Evolutionary conservation across 805 yeast genomes (phyloP).

Genomic region (Kregervanrija pseudodelftensis): DNA sequence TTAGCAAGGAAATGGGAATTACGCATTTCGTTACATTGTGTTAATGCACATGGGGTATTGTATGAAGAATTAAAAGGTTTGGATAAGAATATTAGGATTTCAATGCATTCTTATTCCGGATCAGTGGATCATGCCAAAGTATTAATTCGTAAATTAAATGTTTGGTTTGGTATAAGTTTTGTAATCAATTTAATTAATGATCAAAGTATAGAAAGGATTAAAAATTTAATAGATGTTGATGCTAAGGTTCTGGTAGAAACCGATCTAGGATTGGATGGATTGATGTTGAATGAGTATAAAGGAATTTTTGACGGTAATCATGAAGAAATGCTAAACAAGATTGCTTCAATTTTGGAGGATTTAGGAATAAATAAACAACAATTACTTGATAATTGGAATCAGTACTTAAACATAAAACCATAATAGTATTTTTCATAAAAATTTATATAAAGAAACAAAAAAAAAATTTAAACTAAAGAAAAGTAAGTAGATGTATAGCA

Average conservation of each 20-base stretch:
- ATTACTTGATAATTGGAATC: constrained; percentile 2
- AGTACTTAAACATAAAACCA: too few species aligned
- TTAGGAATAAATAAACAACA: background rate
- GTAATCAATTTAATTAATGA: constrained; percentile 17
- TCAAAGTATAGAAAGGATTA: constrained; percentile 10
- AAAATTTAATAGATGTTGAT: constrained; percentile 13
- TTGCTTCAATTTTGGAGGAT: background rate
- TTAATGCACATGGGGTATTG: constrained; percentile 60
- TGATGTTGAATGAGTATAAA: constrained; percentile 5
- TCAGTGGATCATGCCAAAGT: constrained; percentile 57
- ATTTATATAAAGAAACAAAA: too few species aligned
- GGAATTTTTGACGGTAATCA: background rate
- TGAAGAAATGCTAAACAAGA: background rate
- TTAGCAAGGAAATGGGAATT: constrained; percentile 39
- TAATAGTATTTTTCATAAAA: too few species aligned
- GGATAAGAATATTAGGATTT: constrained; percentile 33
- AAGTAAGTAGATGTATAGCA: background rate
- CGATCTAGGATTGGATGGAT: constrained; percentile 33
- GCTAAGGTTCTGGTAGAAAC: constrained; percentile 43
- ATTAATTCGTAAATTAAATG: constrained; percentile 38
- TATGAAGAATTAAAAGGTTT: constrained; percentile 33
- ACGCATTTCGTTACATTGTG: constrained; percentile 65
- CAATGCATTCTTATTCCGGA: constrained; percentile 85
- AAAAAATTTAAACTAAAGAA: too few species aligned
- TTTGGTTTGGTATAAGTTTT: constrained; percentile 26